phyloP scores from a whole-genome alignment of 257 asterid genomes.

The Handroanthus guayacan region DNA sequence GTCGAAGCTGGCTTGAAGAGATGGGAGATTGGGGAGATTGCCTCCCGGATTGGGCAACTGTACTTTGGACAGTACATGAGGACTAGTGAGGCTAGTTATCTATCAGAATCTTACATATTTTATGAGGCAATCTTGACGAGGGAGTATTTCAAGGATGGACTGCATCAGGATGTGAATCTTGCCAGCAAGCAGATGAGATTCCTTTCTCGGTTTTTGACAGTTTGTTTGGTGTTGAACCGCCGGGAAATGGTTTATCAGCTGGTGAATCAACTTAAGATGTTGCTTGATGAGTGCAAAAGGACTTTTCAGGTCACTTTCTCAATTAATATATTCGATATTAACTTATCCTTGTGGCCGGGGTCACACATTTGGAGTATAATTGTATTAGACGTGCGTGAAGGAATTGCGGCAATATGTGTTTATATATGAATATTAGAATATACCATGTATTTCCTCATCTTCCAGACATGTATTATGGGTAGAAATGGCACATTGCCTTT shows the following conservation, averaged over 20 bases:
- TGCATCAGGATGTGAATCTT: conserved; percentile 84
- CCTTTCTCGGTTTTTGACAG: conserved; percentile 89
- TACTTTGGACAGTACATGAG: conserved; percentile 99
- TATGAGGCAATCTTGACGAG: conserved; percentile 91
- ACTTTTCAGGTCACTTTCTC: conserved; percentile 74
- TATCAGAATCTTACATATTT: conserved; percentile 87
- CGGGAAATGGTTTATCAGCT: conserved; percentile 86
- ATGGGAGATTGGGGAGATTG: conserved; percentile 99
- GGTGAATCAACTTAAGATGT: conserved; percentile 87
- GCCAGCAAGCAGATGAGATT: conserved; percentile 90
- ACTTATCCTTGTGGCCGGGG: neutral
- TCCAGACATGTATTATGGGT: conserved; percentile 9
- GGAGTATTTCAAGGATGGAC: conserved; percentile 93
- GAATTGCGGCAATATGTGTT: conserved; percentile 13
- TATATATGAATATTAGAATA: neutral
- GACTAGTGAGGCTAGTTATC: conserved; percentile 92
- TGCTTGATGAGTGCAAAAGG: conserved; percentile 94
- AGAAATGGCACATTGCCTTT: neutral
- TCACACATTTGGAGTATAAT: conserved; percentile 5
- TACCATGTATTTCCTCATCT: conserved; percentile 18
- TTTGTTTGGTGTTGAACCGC: conserved; percentile 86
- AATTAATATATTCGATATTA: conserved; percentile 7
- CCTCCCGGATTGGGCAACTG: conserved; percentile 96
- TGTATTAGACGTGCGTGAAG: neutral
- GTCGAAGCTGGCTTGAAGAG: conserved; percentile 95